A percentile compares a stretch with the other conserved stretches of the same genome.
These are phyloP conservation scores for Chlorella sp. DNA, from an alignment of 139 green algal species.

Conservation along the genomic window DNA sequence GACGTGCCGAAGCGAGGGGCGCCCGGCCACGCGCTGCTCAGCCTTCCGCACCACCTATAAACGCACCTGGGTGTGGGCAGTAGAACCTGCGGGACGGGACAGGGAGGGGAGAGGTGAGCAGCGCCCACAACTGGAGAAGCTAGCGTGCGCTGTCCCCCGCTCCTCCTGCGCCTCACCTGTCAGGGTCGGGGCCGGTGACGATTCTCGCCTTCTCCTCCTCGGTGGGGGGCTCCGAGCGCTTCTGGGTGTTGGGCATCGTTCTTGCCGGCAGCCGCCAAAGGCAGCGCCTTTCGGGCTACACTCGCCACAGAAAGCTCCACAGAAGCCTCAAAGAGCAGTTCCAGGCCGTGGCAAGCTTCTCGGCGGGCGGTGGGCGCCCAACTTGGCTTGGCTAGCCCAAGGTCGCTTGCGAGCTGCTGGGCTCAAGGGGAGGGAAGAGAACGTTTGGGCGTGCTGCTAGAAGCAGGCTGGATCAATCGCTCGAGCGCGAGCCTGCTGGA, in stretches of 20 bases:
- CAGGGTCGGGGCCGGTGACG: constrained; percentile 42
- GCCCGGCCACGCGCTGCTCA: neutral
- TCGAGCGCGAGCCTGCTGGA: too few species aligned
- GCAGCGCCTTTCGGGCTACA: neutral
- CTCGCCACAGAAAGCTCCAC: too few species aligned
- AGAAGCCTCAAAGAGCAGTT: too few species aligned
- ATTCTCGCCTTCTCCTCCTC: constrained; percentile 35
- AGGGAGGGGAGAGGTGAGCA: neutral
- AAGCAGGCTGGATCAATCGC: too few species aligned
- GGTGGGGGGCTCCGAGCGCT: neutral
- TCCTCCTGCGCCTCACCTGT: constrained; percentile 11
- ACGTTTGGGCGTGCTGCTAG: too few species aligned
- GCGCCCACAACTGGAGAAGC: neutral
- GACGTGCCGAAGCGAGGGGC: too few species aligned
- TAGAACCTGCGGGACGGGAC: constrained; percentile 42
- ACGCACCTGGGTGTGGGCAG: constrained; percentile 42
- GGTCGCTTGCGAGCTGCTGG: too few species aligned
- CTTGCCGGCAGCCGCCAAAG: neutral
- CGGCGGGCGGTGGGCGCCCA: too few species aligned
- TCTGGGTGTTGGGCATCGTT: neutral
- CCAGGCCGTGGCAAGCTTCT: too few species aligned
- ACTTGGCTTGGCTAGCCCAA: too few species aligned
- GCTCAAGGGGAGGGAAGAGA: too few species aligned
- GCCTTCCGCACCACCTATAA: neutral
- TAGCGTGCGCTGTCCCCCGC: neutral